A percentile compares a stretch with the other conserved stretches of the same genome.
phyloP scores from a whole-genome alignment of 2,329 filamentous ascomycete genomes.

The Botrytis pseudocinerea region DNA sequence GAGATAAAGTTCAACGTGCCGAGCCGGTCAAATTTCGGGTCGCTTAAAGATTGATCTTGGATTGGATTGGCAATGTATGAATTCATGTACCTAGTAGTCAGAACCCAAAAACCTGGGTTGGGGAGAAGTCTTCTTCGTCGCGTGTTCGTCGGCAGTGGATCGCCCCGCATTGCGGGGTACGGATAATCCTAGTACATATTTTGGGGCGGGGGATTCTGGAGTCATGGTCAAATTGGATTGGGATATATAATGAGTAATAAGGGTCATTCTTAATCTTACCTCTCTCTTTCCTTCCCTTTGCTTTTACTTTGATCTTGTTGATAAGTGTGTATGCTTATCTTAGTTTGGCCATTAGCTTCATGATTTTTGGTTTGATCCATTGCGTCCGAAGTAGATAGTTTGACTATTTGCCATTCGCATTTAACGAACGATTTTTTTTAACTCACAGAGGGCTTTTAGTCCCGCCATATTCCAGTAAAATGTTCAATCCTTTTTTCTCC shows the following conservation, averaged over 20 bases:
- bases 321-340: background rate
- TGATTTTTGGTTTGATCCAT: background rate
- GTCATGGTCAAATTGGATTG: background rate
- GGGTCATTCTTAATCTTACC: background rate
- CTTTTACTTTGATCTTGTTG: background rate
- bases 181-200: background rate
- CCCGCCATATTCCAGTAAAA: background rate
- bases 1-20: background rate
- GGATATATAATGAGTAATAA: background rate
- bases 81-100: background rate
- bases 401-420: background rate
- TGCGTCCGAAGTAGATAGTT: background rate
- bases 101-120: background rate
- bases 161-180: background rate
- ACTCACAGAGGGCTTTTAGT: background rate
- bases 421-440: background rate
- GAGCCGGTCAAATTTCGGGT: conserved; percentile 2
- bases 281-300: background rate
- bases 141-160: background rate
- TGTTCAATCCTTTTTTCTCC: background rate
- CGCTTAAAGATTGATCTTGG: background rate
- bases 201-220: background rate
- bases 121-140: background rate
- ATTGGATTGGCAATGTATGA: background rate
- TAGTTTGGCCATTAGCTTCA: background rate